These are phyloP conservation scores for Colletotrichum simmondsii DNA, from an alignment of 2,329 filamentous ascomycete genomes.

Conservation along the genomic window DNA sequence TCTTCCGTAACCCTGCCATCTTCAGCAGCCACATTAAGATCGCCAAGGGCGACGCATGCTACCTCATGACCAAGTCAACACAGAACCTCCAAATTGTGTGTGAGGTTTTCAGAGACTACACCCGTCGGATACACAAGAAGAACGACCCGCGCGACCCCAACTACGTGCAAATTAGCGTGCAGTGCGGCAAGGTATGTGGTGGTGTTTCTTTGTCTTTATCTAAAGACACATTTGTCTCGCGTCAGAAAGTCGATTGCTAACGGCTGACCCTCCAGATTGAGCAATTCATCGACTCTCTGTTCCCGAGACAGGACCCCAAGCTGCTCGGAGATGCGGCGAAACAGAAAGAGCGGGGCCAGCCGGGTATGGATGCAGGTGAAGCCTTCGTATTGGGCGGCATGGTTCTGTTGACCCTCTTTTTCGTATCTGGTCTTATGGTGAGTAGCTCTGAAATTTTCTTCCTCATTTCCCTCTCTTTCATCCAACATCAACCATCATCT, in stretches of 20 bases:
- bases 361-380: conserved; percentile 66
- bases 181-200: conserved; percentile 80
- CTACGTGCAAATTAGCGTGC: conserved; percentile 90
- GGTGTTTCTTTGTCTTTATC: conserved; percentile 1
- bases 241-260: conserved; percentile 33
- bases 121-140: conserved; percentile 87
- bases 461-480: background rate
- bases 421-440: conserved; percentile 86
- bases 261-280: conserved; percentile 73
- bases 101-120: conserved; percentile 82
- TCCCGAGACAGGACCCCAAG: conserved; percentile 83
- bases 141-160: conserved; percentile 94
- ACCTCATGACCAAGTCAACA: conserved; percentile 91
- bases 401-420: conserved; percentile 73
- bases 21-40: conserved; percentile 95
- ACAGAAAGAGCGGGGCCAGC: conserved; percentile 52
- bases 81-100: conserved; percentile 88
- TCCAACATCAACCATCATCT: background rate
- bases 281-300: conserved; percentile 94
- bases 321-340: conserved; percentile 56
- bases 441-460: conserved; percentile 19
- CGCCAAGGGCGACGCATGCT: conserved; percentile 92
- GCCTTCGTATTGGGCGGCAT: conserved; percentile 73
- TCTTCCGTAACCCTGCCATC: conserved; percentile 90
- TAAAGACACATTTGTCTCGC: background rate